A percentile compares a stretch with the other conserved stretches of the same genome.
Conservation (phyloP, 2,329 filamentous ascomycete genomes). For the Colletotrichum zoysiae region DNA sequence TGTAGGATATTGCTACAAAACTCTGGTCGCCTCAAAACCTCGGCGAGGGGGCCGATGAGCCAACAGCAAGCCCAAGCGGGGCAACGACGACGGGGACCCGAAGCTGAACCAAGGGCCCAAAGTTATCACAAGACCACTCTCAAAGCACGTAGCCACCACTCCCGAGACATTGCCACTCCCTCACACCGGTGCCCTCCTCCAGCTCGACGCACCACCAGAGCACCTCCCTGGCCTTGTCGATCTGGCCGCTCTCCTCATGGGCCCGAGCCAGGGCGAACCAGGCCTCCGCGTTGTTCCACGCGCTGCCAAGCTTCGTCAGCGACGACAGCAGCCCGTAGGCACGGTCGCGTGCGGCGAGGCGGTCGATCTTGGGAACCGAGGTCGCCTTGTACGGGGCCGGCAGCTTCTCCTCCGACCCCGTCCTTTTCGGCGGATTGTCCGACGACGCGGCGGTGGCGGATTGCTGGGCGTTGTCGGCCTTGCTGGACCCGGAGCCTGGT, state of each 20-base stretch:
- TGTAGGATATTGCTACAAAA: slow-evolving; percentile 5
- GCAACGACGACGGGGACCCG: neutral
- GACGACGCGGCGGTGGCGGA: slow-evolving; percentile 30
- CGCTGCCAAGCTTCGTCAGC: slow-evolving; percentile 85
- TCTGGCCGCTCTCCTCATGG: slow-evolving; percentile 87
- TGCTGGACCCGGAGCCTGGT: slow-evolving; percentile 34
- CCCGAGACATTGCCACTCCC: slow-evolving; percentile 81
- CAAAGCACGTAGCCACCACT: slow-evolving; percentile 75
- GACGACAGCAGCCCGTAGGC: slow-evolving; percentile 86
- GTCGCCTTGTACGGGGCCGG: slow-evolving; percentile 67
- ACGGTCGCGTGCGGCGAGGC: slow-evolving; percentile 89
- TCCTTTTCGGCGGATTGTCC: slow-evolving; percentile 38
- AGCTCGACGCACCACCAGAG: slow-evolving; percentile 98
- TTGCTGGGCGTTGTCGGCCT: slow-evolving; percentile 37
- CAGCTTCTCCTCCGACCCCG: slow-evolving; percentile 56
- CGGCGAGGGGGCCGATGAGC: neutral
- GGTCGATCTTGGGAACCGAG: slow-evolving; percentile 79
- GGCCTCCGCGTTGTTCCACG: slow-evolving; percentile 93
- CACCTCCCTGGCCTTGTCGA: slow-evolving; percentile 89
- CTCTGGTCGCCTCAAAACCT: neutral
- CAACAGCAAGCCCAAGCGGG: neutral
- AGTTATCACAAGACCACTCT: slow-evolving; percentile 27
- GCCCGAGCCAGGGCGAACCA: slow-evolving; percentile 91
- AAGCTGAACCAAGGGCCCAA: neutral
- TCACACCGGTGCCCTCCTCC: slow-evolving; percentile 84